These are phyloP conservation scores for Vachellia pachyceras DNA, from an alignment of 306 rosid genomes.

Conservation along the genomic window DNA sequence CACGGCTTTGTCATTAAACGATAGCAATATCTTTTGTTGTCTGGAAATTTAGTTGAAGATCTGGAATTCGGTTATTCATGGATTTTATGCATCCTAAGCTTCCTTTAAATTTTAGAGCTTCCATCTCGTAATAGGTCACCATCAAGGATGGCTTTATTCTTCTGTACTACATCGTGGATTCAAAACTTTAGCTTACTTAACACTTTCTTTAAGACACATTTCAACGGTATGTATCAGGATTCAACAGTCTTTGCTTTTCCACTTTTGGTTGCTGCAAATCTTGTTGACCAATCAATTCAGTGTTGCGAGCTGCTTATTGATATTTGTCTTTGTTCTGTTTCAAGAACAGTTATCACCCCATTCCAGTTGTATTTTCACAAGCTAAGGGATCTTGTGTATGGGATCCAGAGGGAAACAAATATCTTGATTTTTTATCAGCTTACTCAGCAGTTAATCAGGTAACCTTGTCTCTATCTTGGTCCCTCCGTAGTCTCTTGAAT, in stretches of 20 bases:
- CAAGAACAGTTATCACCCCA: constrained; percentile 86
- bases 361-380: constrained; percentile 88
- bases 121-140: background rate
- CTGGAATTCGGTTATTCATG: background rate
- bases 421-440: constrained; percentile 89
- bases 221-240: background rate
- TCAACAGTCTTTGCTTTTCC: background rate
- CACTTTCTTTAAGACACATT: background rate
- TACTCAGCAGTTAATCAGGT: constrained; percentile 99
- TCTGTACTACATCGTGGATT: background rate
- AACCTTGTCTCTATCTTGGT: constrained; percentile 8
- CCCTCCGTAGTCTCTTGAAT: background rate
- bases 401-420: constrained; percentile 95
- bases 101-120: background rate
- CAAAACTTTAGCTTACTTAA: background rate
- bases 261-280: constrained; percentile 2
- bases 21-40: background rate
- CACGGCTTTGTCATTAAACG: background rate
- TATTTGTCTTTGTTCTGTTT: constrained; percentile 22
- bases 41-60: background rate
- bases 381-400: constrained; percentile 83
- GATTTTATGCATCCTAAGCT: background rate
- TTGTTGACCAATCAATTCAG: constrained; percentile 24
- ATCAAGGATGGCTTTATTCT: background rate
- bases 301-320: constrained; percentile 29